phyloP scores from a whole-genome alignment of 441 rosid genomes.

The Gossypium gossypioides region DNA sequence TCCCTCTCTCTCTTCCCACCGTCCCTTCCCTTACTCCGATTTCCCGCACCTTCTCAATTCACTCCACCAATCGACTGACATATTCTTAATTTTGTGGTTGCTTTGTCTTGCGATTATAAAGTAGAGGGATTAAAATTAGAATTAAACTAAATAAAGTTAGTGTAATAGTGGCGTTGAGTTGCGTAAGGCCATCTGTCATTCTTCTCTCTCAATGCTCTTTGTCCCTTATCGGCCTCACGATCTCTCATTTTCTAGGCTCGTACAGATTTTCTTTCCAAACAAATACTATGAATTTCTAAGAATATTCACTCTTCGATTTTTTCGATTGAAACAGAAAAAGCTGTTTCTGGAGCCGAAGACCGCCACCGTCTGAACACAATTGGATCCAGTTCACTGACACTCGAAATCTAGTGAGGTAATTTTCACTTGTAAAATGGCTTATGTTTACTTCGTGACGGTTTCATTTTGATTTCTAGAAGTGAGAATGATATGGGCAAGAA shows the following conservation, averaged over 20 bases:
- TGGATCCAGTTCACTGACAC: slow-evolving; percentile 2
- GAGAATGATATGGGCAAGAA: too few species aligned
- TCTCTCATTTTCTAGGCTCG: slow-evolving; percentile 20
- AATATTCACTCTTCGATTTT: neutral
- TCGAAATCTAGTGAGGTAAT: neutral
- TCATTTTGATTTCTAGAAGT: neutral
- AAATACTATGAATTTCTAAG: neutral
- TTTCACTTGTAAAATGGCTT: neutral
- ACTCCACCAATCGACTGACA: too few species aligned
- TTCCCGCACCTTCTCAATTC: too few species aligned
- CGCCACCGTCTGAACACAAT: neutral
- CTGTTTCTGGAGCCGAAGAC: neutral
- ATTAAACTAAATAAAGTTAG: slow-evolving; percentile 36
- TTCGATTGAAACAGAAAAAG: neutral
- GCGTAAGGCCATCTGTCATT: slow-evolving; percentile 27
- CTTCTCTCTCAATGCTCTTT: slow-evolving; percentile 33
- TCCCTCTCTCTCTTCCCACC: too few species aligned
- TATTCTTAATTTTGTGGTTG: too few species aligned
- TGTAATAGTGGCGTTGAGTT: slow-evolving; percentile 48
- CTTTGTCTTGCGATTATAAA: too few species aligned
- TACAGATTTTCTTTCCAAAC: slow-evolving; percentile 24
- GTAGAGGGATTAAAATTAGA: too few species aligned
- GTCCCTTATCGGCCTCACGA: slow-evolving; percentile 36
- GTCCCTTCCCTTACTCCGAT: too few species aligned
- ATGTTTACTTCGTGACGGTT: neutral